Conservation (phyloP, 257 asterid species). For the Datura wrightii region DNA sequence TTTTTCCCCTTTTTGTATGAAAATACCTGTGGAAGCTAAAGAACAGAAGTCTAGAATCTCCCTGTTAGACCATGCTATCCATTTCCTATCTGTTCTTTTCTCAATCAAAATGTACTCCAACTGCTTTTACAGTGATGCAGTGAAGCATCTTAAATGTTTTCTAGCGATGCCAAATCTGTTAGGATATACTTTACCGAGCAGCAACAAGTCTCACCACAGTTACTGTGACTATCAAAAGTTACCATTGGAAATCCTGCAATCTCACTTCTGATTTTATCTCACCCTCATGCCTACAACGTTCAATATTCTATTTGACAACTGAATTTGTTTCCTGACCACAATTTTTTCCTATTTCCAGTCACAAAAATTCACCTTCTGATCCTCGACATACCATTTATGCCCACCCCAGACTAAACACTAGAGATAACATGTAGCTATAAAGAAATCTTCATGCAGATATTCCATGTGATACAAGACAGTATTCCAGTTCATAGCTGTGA, state of each 20-base stretch:
- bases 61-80: neutral
- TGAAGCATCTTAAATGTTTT: neutral
- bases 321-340: neutral
- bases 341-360: neutral
- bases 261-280: slow-evolving; percentile 14
- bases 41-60: slow-evolving; percentile 3
- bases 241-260: neutral
- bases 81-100: slow-evolving; percentile 22
- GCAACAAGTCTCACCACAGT: neutral
- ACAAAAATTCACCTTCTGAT: neutral
- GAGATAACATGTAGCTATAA: slow-evolving; percentile 9
- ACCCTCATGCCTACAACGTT: neutral
- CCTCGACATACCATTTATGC: neutral
- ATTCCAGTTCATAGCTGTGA: slow-evolving; percentile 29
- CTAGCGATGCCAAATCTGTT: neutral
- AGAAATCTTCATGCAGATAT: slow-evolving; percentile 15
- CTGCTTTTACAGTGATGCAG: slow-evolving; percentile 2
- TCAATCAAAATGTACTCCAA: neutral
- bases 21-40: neutral
- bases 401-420: neutral
- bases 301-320: slow-evolving; percentile 22
- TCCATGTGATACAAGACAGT: too few relatives aligned
- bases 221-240: slow-evolving; percentile 23
- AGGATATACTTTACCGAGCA: slow-evolving; percentile 16
- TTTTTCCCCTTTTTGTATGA: neutral